Percentiles rank a stretch among this genome's conserved stretches.
phyloP scores from a whole-genome alignment of 2,329 filamentous ascomycete species.

The Dothidotthia symphoricarpi region DNA sequence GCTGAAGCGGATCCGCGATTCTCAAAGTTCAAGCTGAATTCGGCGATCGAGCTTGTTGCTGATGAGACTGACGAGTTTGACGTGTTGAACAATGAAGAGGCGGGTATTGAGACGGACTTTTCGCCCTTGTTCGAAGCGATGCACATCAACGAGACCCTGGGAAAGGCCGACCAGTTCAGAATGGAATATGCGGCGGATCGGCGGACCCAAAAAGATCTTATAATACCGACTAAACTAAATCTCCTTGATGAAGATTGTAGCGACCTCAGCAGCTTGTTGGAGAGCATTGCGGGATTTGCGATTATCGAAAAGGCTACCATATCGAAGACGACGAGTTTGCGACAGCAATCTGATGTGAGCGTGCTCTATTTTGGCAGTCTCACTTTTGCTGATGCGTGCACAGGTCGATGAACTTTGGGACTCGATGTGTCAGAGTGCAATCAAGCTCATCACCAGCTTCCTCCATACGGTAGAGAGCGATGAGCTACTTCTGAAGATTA shows the following conservation, averaged over 20 bases:
- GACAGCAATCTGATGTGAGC: conserved; percentile 74
- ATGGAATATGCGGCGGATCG: conserved; percentile 89
- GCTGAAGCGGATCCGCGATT: conserved; percentile 74
- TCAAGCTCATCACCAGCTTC: conserved; percentile 76
- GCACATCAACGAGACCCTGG: conserved; percentile 93
- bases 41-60: conserved; percentile 89
- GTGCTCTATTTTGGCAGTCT: not conserved
- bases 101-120: conserved; percentile 87
- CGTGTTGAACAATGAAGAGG: conserved; percentile 80
- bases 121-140: conserved; percentile 90
- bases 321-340: conserved; percentile 77
- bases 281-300: conserved; percentile 92
- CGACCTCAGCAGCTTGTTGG: conserved; percentile 83
- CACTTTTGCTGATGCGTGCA: conserved; percentile 1
- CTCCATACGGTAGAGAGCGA: conserved; percentile 80
- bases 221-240: conserved; percentile 74
- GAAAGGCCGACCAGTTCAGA: conserved; percentile 87
- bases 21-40: conserved; percentile 85
- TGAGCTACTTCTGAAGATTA: conserved; percentile 88
- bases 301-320: conserved; percentile 96
- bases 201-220: conserved; percentile 84
- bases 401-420: conserved; percentile 98
- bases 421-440: conserved; percentile 88
- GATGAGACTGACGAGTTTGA: conserved; percentile 97
- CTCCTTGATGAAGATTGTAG: conserved; percentile 79